Evolutionary conservation across 768 basidiomycete genomes (phyloP).

Genomic region (Hygrocybe punicea): DNA sequence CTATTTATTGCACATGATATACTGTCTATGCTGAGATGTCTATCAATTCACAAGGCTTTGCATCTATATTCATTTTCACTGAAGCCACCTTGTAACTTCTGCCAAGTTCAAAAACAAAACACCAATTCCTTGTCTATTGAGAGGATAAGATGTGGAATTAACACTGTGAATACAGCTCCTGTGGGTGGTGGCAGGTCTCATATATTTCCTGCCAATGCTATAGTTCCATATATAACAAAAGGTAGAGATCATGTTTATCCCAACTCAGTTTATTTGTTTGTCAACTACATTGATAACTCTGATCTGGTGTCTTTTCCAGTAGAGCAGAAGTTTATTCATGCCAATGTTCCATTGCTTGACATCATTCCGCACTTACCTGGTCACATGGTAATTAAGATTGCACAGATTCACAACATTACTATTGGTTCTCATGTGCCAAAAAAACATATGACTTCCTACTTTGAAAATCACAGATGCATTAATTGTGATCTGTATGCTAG

Average conservation of each 20-base stretch:
- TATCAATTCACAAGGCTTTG: no score
- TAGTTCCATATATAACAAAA: background rate
- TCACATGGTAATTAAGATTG: background rate
- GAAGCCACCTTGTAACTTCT: no score
- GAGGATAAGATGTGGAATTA: no score
- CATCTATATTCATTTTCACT: no score
- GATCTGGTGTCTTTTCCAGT: background rate
- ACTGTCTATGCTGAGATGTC: no score
- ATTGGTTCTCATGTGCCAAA: background rate
- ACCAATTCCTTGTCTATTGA: no score
- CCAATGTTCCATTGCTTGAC: background rate
- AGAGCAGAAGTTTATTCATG: background rate
- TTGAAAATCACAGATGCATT: background rate
- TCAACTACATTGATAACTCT: background rate
- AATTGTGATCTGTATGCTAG: background rate
- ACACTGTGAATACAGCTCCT: no score
- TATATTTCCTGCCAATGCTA: background rate
- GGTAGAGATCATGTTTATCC: background rate
- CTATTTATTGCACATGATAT: no score
- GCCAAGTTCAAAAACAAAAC: no score
- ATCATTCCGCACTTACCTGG: background rate
- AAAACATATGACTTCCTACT: background rate
- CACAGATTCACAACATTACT: background rate
- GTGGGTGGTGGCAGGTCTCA: background rate
- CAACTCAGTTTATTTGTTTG: background rate